phyloP scores from a whole-genome alignment of 495 filamentous ascomycete genomes.

The Beverwykella pulmonaria region DNA sequence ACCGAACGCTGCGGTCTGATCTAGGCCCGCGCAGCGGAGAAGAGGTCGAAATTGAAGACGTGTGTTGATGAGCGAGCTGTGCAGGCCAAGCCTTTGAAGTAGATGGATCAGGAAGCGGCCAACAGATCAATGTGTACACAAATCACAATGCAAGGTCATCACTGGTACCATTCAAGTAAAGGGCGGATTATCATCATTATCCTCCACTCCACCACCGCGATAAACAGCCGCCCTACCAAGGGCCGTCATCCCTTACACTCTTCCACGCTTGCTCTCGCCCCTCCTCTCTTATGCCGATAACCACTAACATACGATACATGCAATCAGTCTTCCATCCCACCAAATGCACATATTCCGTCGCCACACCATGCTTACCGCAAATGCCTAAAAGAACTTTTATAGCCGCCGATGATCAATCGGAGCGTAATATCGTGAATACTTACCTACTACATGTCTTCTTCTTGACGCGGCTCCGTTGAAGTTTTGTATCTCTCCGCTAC shows the following conservation, averaged over 20 bases:
- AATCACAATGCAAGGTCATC: neutral
- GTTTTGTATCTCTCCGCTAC: no score
- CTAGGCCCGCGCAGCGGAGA: constrained; percentile 59
- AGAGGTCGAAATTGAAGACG: constrained; percentile 50
- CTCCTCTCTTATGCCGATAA: neutral
- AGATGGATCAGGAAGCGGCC: neutral
- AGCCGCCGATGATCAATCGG: neutral
- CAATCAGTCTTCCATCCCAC: neutral
- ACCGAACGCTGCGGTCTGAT: constrained; percentile 73
- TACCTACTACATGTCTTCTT: no score
- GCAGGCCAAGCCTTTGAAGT: no score
- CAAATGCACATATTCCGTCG: neutral
- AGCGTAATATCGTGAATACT: neutral
- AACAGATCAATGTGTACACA: neutral
- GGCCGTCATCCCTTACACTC: neutral
- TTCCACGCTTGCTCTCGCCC: neutral
- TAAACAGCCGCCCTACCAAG: neutral
- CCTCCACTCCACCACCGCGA: neutral
- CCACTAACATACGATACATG: neutral
- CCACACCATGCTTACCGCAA: constrained; percentile 1
- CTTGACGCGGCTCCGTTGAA: no score
- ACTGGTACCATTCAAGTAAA: neutral
- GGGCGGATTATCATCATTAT: neutral
- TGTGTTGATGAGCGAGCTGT: constrained; percentile 42
- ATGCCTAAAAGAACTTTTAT: constrained; percentile 11